These are phyloP conservation scores for Madurella mycetomatis DNA, from an alignment of 2,329 filamentous ascomycete species.

Conservation along the genomic window DNA sequence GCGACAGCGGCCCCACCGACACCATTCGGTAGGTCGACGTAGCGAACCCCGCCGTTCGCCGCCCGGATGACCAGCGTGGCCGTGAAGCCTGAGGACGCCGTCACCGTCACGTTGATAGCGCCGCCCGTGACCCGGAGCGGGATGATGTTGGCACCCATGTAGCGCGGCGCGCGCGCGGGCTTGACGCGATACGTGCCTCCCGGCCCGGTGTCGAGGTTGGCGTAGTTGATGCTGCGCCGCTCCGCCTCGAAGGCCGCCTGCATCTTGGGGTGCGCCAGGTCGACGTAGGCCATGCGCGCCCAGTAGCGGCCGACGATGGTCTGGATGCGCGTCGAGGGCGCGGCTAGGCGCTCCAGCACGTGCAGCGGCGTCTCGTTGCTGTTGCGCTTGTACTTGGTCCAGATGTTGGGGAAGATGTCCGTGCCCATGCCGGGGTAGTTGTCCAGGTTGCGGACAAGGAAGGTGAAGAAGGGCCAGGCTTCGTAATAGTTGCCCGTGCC, in stretches of 20 bases:
- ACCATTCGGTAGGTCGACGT: constrained; percentile 34
- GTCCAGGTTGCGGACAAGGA: constrained; percentile 46
- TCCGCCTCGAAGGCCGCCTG: constrained; percentile 36
- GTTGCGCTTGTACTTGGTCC: constrained; percentile 38
- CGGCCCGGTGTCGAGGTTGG: constrained; percentile 38
- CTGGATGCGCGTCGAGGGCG: constrained; percentile 32
- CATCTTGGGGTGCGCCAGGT: constrained; percentile 43
- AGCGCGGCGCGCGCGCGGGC: constrained; percentile 38
- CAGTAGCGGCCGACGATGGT: constrained; percentile 45
- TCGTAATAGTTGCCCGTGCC: constrained; percentile 47
- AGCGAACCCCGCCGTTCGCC: constrained; percentile 32
- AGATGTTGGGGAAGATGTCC: constrained; percentile 39
- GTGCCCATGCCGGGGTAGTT: constrained; percentile 38
- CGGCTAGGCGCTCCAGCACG: constrained; percentile 38
- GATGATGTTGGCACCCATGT: constrained; percentile 49
- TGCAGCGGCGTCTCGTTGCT: constrained; percentile 50
- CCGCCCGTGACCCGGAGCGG: constrained; percentile 35
- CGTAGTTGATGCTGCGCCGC: constrained; percentile 36
- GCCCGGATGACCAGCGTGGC: constrained; percentile 38
- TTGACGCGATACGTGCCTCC: constrained; percentile 37
- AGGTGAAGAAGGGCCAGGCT: constrained; percentile 48
- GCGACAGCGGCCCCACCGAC: constrained; percentile 33
- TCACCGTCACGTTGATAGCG: constrained; percentile 34
- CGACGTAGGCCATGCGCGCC: constrained; percentile 50
- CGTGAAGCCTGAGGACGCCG: constrained; percentile 31